Evolutionary conservation across 2,329 filamentous ascomycete species (phyloP), one percentile per base, ranked within the genome.

Genomic region (Cadophora gregata): DNA sequence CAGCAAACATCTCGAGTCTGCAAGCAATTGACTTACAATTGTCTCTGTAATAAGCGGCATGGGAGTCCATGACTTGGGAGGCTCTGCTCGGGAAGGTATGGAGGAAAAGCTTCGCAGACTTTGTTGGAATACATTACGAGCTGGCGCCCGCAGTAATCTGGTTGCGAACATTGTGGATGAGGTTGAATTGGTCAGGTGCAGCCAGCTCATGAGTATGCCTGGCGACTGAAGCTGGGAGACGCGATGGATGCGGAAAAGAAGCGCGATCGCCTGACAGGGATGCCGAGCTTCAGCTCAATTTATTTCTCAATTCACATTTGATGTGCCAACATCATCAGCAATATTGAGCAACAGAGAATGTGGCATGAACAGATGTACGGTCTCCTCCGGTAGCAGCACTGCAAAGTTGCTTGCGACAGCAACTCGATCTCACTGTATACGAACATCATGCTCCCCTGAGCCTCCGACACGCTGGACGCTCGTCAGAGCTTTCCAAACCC

Each of bases 1-100:
- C 65, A 77, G 71, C 64, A 69, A 67, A 60, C 56, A 19, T 38
- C 29, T 51, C 16, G 25, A 25, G 51, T 68, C 72, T 27, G 78
- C 74, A 47, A 71, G 77, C 31, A 58, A 55, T 76, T 78, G 62
- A 88, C 78, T 72, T 80, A 85, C 83, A 72, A 85, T 80, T 63
- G 83, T 85, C 78, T 86, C 84, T 14, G 83, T 85, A 63, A 86
- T 81, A 64, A 81, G 84, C 24, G 84, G 84, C 36, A 83, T 84
- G n/a, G 84, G 84, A 25, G 75, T 78, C 75, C 75, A 78, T 27
- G 74, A 70, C 67, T 69, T 74, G 47, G 81, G 77, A 59, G 80
- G 76, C 33, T 74, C 72, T 65, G 68, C 31, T 59, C 69, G 63
- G 21, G 66, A 55, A 1, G 71, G 68, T n/a, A 66, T 60, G 6